These are phyloP conservation scores for Linum usitatissimum DNA, from an alignment of 345 rosid genomes.

Conservation along the genomic window DNA sequence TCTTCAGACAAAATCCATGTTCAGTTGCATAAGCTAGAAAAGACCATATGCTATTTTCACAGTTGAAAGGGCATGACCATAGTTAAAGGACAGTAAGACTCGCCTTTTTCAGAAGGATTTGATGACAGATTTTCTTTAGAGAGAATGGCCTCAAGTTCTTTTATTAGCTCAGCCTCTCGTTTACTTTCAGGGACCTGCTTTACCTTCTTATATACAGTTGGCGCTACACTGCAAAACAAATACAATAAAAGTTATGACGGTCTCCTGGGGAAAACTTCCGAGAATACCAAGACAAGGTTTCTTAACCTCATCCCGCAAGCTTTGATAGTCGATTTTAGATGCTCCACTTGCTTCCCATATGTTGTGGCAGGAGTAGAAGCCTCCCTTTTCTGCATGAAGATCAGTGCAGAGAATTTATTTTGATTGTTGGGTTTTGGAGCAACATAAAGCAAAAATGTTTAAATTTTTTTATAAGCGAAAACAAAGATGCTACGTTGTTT, in stretches of 20 bases:
- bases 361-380: conserved; percentile 39
- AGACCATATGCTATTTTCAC: no score
- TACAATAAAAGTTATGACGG: conserved; percentile 1
- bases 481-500: not conserved
- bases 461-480: not conserved
- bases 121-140: conserved; percentile 80
- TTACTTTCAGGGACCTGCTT: conserved; percentile 76
- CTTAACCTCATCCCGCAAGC: conserved; percentile 75
- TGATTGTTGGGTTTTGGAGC: not conserved
- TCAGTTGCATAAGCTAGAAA: no score
- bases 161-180: conserved; percentile 61
- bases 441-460: not conserved
- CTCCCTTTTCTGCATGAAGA: conserved; percentile 53
- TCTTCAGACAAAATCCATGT: no score
- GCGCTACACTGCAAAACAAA: conserved; percentile 55
- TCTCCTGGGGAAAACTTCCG: conserved; percentile 9
- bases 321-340: conserved; percentile 71
- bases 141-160: conserved; percentile 78
- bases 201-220: conserved; percentile 65
- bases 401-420: not conserved
- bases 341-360: conserved; percentile 76
- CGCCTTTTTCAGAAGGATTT: conserved; percentile 78
- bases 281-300: not conserved
- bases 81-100: conserved; percentile 5
- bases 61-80: no score